phyloP scores from a whole-genome alignment of 1,284 basidiomycete species.

The Peniophora sp. region DNA sequence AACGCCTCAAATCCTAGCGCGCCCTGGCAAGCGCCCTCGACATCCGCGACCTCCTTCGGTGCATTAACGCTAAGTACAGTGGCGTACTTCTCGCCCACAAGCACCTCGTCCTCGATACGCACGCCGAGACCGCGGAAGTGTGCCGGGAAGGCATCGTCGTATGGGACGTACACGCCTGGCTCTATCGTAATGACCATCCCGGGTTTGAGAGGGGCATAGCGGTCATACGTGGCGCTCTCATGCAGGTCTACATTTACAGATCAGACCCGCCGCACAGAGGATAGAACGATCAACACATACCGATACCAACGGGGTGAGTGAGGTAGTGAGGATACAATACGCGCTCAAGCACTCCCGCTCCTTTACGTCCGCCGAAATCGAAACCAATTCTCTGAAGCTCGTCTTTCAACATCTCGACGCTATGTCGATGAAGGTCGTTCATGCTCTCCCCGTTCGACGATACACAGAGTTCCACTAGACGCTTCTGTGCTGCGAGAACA shows the following conservation, averaged over 20 bases:
- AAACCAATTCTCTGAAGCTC: conserved; percentile 87
- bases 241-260: conserved; percentile 58
- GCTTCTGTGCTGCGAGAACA: conserved; percentile 71
- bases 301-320: conserved; percentile 81
- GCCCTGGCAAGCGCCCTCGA: conserved; percentile 85
- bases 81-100: conserved; percentile 64
- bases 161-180: conserved; percentile 82
- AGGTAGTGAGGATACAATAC: conserved; percentile 83
- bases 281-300: conserved; percentile 28
- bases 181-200: conserved; percentile 90
- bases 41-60: conserved; percentile 85
- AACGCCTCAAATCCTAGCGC: conserved; percentile 58
- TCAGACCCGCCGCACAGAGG: conserved; percentile 4
- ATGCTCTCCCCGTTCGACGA: conserved; percentile 50
- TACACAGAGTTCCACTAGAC: conserved; percentile 55
- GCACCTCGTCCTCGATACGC: conserved; percentile 89
- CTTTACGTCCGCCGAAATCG: conserved; percentile 30
- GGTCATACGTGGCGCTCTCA: conserved; percentile 54
- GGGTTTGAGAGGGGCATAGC: conserved; percentile 40
- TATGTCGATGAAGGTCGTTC: conserved; percentile 75
- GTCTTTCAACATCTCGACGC: conserved; percentile 59
- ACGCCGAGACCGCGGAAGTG: conserved; percentile 86
- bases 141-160: conserved; percentile 67
- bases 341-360: conserved; percentile 61
- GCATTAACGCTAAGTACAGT: conserved; percentile 69